A percentile compares a stretch with the other conserved stretches of the same genome.
Conservation (phyloP, 805 yeast genomes). For the Wickerhamiella cacticola region DNA sequence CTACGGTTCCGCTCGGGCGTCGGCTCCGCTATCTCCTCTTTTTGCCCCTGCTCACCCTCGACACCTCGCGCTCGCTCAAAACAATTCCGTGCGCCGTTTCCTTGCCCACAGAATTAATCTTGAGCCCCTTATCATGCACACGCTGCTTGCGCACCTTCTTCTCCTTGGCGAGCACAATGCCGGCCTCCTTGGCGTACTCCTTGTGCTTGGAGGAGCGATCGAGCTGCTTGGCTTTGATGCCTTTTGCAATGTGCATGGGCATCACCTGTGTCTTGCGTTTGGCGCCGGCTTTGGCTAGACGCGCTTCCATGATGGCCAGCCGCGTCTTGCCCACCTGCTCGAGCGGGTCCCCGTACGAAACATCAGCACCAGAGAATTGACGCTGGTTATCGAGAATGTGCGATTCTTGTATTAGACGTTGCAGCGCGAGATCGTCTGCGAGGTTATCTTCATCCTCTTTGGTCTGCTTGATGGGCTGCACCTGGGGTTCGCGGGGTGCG, state of each 20-base stretch:
- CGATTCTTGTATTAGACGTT: conserved; percentile 54
- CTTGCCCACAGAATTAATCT: conserved; percentile 34
- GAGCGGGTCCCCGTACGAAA: conserved; percentile 26
- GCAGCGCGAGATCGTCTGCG: conserved; percentile 56
- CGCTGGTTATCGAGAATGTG: conserved; percentile 37
- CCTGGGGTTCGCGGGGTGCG: conserved; percentile 26
- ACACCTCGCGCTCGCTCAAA: conserved; percentile 19
- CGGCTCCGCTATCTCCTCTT: too few species aligned
- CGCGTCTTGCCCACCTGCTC: conserved; percentile 32
- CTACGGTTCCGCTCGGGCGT: too few species aligned
- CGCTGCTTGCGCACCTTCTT: conserved; percentile 34
- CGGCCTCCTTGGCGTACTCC: conserved; percentile 76
- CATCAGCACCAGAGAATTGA: conserved; percentile 28
- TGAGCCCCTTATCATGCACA: conserved; percentile 63
- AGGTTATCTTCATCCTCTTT: conserved; percentile 38
- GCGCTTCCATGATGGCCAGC: conserved; percentile 29
- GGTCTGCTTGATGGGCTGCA: conserved; percentile 13
- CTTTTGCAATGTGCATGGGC: conserved; percentile 83
- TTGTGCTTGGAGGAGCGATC: conserved; percentile 43
- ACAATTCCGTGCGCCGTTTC: conserved; percentile 23
- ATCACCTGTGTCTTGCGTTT: conserved; percentile 48
- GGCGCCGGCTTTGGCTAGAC: conserved; percentile 29
- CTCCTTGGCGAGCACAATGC: conserved; percentile 67
- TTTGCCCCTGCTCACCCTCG: conserved; percentile 13
- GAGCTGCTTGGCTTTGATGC: conserved; percentile 53